Evolutionary conservation across 306 rosid species (phyloP), one percentile per base, ranked within the genome.

Genomic region (Canavalia gladiata): DNA sequence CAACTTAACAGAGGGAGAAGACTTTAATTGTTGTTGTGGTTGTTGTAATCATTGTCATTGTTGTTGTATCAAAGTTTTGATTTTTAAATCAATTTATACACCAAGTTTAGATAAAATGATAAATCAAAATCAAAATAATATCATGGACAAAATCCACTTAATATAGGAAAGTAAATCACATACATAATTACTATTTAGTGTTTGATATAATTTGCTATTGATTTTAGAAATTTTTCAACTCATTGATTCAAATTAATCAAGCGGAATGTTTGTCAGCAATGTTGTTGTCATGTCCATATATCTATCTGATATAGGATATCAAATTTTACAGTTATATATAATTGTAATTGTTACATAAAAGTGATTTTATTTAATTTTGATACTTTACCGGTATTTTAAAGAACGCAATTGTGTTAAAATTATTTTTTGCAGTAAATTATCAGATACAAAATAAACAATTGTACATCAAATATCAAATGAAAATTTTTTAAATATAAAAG

Each of bases 321-420:
- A 63, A 77, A 76, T 25, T 37, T 63, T n/a, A 37, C 80, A 18
- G 72, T 63, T 46, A 68, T 33, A 68, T 42, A 13, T 31, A 75
- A 46, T 47, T 68, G 42, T 46, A 29, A 11, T 6, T 68, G 56
- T 46, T 68, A 41, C 56, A 66, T 33, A 43, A 43, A 52, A 46
- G 49, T 6, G 18, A 68, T 8, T 18, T 43, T 33, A 52, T 68
- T 67, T 33, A 7, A 43, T 45, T 51, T 45, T 18, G 37, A 46
- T 9, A 70, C 7, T 69, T 2, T 2, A 25, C 39, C 50, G 33
- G 11, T 28, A 78, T 43, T 56, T 71, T 57, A 79, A 49, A 79
- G 39, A 68, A 56, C 45, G 69, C 30, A 31, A 67, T 9, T 33
- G 69, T 42, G 75, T 54, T 8, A 30, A 50, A 78, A 31, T 18